Evolutionary conservation across 78 protist species (phyloP).

Genomic region (Planoprotostelium fungivorum): DNA sequence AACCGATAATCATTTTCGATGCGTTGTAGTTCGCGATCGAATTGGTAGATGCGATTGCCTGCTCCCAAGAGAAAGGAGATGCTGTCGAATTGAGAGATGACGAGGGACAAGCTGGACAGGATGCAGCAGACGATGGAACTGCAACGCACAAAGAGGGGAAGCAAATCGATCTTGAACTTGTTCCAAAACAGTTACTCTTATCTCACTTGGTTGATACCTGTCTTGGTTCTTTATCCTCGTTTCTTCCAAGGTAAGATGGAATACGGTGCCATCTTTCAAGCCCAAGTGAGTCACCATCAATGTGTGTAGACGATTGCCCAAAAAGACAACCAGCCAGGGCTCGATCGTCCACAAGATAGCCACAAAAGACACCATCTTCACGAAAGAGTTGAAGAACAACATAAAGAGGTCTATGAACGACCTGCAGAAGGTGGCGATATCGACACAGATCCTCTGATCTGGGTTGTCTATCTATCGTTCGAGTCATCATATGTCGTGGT

Average conservation of each 20-base stretch:
- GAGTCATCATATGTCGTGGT: not conserved
- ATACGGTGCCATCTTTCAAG: not conserved
- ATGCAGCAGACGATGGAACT: not conserved
- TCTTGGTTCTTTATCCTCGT: not conserved
- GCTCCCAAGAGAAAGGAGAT: not conserved
- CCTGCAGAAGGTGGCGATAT: not conserved
- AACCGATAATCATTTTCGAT: not conserved
- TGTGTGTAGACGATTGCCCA: too few relatives aligned
- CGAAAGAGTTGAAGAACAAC: not conserved
- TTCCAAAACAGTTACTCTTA: not conserved
- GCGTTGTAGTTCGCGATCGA: not conserved
- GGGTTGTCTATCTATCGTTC: not conserved
- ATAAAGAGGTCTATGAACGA: not conserved
- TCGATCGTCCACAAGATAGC: not conserved
- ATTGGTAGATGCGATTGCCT: not conserved
- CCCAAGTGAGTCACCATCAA: too few relatives aligned
- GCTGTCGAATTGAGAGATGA: not conserved
- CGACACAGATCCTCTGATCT: not conserved
- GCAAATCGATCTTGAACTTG: not conserved
- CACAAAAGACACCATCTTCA: not conserved
- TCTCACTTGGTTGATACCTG: not conserved
- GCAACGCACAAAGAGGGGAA: not conserved
- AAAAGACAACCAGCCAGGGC: not conserved
- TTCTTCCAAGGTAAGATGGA: not conserved
- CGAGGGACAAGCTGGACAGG: not conserved